Base-by-base conservation (phyloP, 1,284 basidiomycete species). In the Ustilago sp. region DNA sequence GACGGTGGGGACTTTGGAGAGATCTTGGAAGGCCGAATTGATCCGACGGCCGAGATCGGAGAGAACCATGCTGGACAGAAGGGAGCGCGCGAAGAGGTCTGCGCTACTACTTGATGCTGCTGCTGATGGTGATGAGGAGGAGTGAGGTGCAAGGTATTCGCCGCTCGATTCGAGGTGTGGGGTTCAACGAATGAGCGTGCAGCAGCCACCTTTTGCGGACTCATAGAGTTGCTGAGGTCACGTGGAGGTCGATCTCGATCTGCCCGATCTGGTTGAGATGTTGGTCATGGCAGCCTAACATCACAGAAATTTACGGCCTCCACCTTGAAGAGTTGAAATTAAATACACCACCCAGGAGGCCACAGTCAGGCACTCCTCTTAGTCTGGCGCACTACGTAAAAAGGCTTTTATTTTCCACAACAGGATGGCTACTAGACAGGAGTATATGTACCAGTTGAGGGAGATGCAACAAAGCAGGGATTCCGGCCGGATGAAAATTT, bases 41-140 rank as follows among this genome's bases (percentile, higher is more conserved):
- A 99, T 93, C 86, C 92, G 93, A 80, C 93, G 90, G 72, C 96
- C 97, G 69, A 99, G 90, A 88, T 98, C 96, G 79, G 94, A 93
- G 85, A 99, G 90, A 86, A 99, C 97, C 96, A 98, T 97, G 43
- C n/a, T 63, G 52, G 64, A 34, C 34, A 11, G 35, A 31, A 17
- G n/a, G n/a, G 11, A 19, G 43, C 43, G n/a, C 19, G 23, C 3
- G 23, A 19, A 17, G n/a, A 17, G 43, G 12, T 58, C 5, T 47
- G 17, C 32, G 17, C 13, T 19, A 45, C 32, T 19, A 8, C 15
- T 48, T n/a, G 17, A 8, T 19, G 56, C 32, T 19, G 15, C 8
- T 48, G 15, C 8, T 32, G 28, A 19, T 34, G 45, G 47, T 35
- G 17, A 12, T 19, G 23, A 8, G 23, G 64, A 17, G 7, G 41